A percentile compares a stretch with the other conserved stretches of the same genome.
Conservation (phyloP, 345 rosid genomes). For the Diplotaxis tenuifolia region DNA sequence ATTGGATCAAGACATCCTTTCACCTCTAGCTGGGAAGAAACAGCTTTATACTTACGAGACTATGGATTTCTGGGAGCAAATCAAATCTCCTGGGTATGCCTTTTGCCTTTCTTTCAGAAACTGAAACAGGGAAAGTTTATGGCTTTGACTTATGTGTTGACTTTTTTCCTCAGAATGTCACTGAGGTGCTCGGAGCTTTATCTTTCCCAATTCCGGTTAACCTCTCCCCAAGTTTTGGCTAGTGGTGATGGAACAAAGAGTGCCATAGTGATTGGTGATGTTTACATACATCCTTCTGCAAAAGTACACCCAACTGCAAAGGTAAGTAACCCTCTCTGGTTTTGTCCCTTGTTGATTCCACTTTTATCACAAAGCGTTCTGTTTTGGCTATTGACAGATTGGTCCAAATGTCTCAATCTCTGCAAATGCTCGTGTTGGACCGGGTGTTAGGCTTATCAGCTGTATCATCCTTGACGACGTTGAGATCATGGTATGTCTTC, state of each 20-base stretch:
- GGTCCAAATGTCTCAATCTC: conserved; percentile 92
- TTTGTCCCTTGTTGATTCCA: conserved; percentile 2
- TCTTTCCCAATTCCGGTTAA: conserved; percentile 73
- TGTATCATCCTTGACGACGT: conserved; percentile 93
- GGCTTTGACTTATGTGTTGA: conserved; percentile 17
- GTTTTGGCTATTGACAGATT: conserved; percentile 50
- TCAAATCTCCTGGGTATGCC: conserved; percentile 89
- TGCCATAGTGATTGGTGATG: conserved; percentile 78
- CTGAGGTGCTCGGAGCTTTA: conserved; percentile 77
- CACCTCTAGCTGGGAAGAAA: conserved; percentile 97
- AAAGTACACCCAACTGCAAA: conserved; percentile 95
- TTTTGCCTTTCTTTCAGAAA: conserved; percentile 5
- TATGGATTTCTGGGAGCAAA: conserved; percentile 93
- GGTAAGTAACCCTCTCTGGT: conserved; percentile 43
- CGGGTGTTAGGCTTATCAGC: conserved; percentile 86
- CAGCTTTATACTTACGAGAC: conserved; percentile 79
- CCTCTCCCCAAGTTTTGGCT: conserved; percentile 76
- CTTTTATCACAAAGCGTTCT: background rate
- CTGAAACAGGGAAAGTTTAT: conserved; percentile 14
- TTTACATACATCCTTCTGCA: conserved; percentile 91
- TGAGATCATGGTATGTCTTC: conserved; percentile 67
- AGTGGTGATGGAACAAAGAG: conserved; percentile 70
- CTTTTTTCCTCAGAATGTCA: conserved; percentile 63
- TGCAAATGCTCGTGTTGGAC: conserved; percentile 90
- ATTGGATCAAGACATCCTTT: conserved; percentile 87